These are phyloP conservation scores for Erysimum cheiri DNA, from an alignment of 441 rosid species.

Conservation along the genomic window DNA sequence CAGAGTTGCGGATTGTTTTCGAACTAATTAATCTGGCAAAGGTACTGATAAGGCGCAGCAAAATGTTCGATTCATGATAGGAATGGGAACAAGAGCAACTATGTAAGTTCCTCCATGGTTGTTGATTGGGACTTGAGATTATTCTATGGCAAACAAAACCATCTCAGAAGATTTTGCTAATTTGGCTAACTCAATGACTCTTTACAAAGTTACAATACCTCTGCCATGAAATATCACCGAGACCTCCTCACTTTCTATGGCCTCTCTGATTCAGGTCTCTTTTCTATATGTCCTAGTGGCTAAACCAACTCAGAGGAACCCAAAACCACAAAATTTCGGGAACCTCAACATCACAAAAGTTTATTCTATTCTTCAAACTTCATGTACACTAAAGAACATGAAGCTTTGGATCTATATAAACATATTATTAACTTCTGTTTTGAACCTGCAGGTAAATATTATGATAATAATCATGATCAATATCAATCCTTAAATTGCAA, in stretches of 20 bases:
- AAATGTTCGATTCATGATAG: too few species aligned
- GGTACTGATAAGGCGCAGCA: neutral
- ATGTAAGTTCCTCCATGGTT: too few species aligned
- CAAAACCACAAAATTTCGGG: neutral
- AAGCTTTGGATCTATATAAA: neutral
- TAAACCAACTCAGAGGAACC: neutral
- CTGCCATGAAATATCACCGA: neutral
- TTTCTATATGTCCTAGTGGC: neutral
- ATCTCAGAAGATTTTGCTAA: too few species aligned
- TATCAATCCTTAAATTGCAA: conserved; percentile 8
- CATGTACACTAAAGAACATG: conserved; percentile 6
- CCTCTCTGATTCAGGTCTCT: neutral
- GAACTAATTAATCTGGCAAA: neutral
- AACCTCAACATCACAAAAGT: neutral
- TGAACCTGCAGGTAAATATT: conserved; percentile 14
- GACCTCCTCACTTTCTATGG: neutral
- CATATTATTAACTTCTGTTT: neutral
- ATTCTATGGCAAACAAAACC: too few species aligned
- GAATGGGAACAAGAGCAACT: neutral
- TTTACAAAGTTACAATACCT: too few species aligned
- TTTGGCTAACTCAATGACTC: too few species aligned
- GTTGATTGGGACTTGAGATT: too few species aligned
- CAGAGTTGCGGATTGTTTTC: neutral
- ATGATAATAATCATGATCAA: neutral
- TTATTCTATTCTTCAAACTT: neutral